A percentile compares a stretch with the other conserved stretches of the same genome.
Conservation (phyloP, 129 eudicot genomes). For the Chrysanthemum makinoi region DNA sequence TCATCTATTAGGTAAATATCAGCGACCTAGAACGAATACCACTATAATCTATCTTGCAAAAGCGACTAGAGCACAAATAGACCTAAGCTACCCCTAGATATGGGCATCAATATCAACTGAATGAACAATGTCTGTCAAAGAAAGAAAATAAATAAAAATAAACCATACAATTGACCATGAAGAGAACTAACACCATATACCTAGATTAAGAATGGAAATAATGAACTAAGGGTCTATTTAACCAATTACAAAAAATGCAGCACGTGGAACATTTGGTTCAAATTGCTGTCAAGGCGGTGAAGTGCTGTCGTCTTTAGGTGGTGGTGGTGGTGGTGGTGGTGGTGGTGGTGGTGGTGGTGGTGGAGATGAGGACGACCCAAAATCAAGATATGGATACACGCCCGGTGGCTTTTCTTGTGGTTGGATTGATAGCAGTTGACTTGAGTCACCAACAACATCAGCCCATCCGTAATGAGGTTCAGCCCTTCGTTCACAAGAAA, state of each 20-base stretch:
- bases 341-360: constrained; percentile 24
- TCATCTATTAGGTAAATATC: too few relatives aligned
- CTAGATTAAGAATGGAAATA: constrained; percentile 21
- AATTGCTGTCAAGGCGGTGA: constrained; percentile 24
- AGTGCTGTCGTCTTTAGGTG: constrained; percentile 20
- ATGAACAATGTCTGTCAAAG: constrained; percentile 24
- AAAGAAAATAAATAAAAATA: background rate
- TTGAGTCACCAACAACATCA: constrained; percentile 90
- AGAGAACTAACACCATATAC: constrained; percentile 18
- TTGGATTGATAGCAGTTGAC: constrained; percentile 70
- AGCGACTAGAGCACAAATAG: background rate
- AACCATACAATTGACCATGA: constrained; percentile 21
- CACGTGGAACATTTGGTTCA: background rate
- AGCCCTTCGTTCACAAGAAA: constrained; percentile 53
- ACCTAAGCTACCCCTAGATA: constrained; percentile 24
- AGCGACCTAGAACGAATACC: background rate
- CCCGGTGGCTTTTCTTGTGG: constrained; percentile 91
- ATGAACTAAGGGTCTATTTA: constrained; percentile 15
- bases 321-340: constrained; percentile 25
- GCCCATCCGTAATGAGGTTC: constrained; percentile 99
- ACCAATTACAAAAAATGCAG: background rate
- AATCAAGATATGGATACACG: constrained; percentile 66
- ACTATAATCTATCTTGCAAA: background rate
- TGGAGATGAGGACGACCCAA: constrained; percentile 44
- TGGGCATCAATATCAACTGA: constrained; percentile 17